Base-by-base conservation (phyloP, 2,329 filamentous ascomycete genomes). In the Claviceps digitariae region DNA sequence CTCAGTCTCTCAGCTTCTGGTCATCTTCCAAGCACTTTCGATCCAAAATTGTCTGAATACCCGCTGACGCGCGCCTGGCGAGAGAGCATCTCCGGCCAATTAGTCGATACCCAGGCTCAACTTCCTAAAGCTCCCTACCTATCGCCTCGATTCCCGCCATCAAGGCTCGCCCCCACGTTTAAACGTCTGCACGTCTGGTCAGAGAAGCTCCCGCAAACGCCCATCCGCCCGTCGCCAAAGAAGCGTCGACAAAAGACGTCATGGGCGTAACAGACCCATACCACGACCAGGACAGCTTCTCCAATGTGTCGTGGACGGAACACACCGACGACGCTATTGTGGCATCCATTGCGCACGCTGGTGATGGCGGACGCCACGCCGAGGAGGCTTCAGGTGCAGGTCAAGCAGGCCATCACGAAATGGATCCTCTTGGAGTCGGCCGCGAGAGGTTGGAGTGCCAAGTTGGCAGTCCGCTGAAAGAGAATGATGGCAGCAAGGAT, bases 401-500 rank as follows among this genome's bases (percentile, higher is more conserved):
- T 12, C 27, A 34, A n/a, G 29, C 12, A 31, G 66, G 75, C 55
- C 74, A 75, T 41, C 75, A 78, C 52, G 68, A 72, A 27, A 15
- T 31, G 17, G 83, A 86, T 63, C 70, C 82, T 51, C 77, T 77
- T 38, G 81, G 81, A 47, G 74, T 86, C 52, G 84, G 84, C 56
- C 78, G 76, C 40, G 91, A 94, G 59, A 78, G 81, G 54, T 77
- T 98, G 45, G 86, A 95, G 64, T 96, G 90, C 66, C 82, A 74
- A 20, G 91, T 98, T 20, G 81, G 82, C 52, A 80, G 84, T 55
- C 90, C 93, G 21, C 79, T 91, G 69, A 97, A 96, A 71, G 93
- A 97, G 74, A 93, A 91, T 64, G 89, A 96, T 64, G 91, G 93
- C 48, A 94, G 90, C 55, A 96, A 96, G 69, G 93, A 96, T 70